Evolutionary conservation across 1,284 basidiomycete genomes (phyloP).

Genomic region (Tylopilus sp.): DNA sequence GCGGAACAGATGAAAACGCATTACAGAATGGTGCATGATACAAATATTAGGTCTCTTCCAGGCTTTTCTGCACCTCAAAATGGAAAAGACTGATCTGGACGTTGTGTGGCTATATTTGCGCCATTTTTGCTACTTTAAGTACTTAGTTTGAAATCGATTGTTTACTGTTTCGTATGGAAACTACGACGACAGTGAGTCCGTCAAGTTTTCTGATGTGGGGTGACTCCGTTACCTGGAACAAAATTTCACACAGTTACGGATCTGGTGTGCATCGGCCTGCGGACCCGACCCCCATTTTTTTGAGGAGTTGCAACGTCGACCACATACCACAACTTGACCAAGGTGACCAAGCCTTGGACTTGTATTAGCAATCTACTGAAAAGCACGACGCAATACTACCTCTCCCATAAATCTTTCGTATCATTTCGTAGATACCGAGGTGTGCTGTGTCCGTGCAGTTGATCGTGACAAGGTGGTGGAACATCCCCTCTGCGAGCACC

Average conservation of each 20-base stretch:
- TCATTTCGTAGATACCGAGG: constrained; percentile 21
- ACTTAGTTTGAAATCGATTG: background rate
- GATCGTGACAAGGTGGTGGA: constrained; percentile 18
- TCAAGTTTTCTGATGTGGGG: background rate
- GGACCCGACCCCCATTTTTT: background rate
- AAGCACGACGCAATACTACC: constrained; percentile 4
- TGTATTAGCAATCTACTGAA: background rate
- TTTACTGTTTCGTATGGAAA: background rate
- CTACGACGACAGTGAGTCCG: background rate
- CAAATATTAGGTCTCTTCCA: no score
- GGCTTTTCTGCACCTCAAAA: no score
- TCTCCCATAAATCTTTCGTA: constrained; percentile 18
- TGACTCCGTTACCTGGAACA: background rate
- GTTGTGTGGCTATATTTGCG: no score
- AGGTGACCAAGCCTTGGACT: constrained; percentile 13
- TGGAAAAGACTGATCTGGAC: no score
- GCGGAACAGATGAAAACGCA: no score
- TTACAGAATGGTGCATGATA: no score
- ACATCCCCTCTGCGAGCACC: constrained; percentile 24
- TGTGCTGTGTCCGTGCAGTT: constrained; percentile 11
- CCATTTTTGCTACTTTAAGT: no score
- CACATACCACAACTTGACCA: constrained; percentile 22
- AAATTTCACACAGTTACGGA: constrained; percentile 19
- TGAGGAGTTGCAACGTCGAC: constrained; percentile 3
- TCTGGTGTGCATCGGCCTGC: constrained; percentile 7